These are phyloP conservation scores for Sanghuangporus sanghuang DNA, from an alignment of 1,284 basidiomycete genomes.

Conservation along the genomic window DNA sequence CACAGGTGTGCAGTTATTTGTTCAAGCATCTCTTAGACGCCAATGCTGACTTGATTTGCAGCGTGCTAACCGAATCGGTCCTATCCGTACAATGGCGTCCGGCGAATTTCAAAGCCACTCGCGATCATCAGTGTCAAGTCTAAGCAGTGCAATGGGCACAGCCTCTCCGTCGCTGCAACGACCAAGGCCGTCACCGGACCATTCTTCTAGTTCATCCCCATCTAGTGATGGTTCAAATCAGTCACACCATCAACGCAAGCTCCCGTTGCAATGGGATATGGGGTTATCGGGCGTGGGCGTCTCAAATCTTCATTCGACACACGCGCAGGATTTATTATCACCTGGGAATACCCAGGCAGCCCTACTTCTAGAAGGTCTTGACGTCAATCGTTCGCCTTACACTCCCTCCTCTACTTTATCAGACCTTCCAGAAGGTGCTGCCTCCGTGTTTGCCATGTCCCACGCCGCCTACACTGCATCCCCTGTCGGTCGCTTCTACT, in stretches of 20 bases:
- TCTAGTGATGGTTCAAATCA: constrained; percentile 17
- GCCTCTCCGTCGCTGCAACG: constrained; percentile 10
- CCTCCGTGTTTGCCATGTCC: constrained; percentile 6
- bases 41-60: constrained; percentile 4
- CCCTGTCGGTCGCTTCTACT: constrained; percentile 4
- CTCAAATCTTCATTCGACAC: not conserved
- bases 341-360: not conserved
- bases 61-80: constrained; percentile 10
- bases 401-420: constrained; percentile 6
- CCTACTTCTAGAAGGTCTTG: constrained; percentile 11
- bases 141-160: constrained; percentile 16
- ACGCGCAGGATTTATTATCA: constrained; percentile 13
- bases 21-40: not conserved
- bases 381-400: constrained; percentile 15
- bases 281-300: constrained; percentile 10
- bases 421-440: constrained; percentile 3
- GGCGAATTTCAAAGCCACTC: constrained; percentile 8
- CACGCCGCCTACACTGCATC: not conserved
- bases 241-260: constrained; percentile 15
- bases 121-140: constrained; percentile 11
- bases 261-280: constrained; percentile 15
- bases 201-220: constrained; percentile 16
- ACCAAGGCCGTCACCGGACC: constrained; percentile 11
- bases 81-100: constrained; percentile 8
- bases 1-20: constrained; percentile 4